Evolutionary conservation across 768 basidiomycete species (phyloP), one percentile per base, ranked within the genome.

Genomic region (Pleurotus ostreatus): DNA sequence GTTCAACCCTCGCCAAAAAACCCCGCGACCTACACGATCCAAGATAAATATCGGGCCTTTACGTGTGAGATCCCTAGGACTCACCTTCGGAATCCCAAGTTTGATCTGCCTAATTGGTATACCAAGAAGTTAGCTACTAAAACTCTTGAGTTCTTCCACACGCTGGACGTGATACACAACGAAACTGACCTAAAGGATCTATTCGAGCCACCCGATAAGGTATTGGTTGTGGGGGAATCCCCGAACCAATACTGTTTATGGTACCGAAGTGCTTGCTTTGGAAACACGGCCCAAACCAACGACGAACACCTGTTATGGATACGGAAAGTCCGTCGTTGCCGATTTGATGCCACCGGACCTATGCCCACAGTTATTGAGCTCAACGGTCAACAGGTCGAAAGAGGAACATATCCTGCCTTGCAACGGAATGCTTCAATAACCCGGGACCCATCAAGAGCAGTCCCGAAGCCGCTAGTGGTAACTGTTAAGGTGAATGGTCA

Each of bases 401-500:
- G 23, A 18, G 16, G 46, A 18, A 18, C 16, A 25, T 46, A 46
- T 18, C 23, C 46, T 12, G n/a, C 46, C 46, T 46, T 25, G 20
- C 46, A 46, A 46, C 46, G 46, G 39, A 62, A 58, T 44, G 39
- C 61, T 4, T 49, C 59, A 2, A 40, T 26, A 20, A 43, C 55
- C 5, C 44, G 59, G 48, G 62, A 60, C 34, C 41, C 56, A 20
- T n/a, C 57, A 9, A 39, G 61, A 4, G 37, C 53, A 1, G 60
- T 69, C 1, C 70, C 73, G 1, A 65, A 65, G 45, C 72, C 72
- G 0, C 26, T 74, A 1, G 62, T 72, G 0, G 57, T 75, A 1
- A 64, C 63, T 0, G 65, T 65, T 1, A 49, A 63, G 1, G 56
- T 77, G 12, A 71, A 72, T 56, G 71, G 65, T 0, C 51, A 70